phyloP scores from a whole-genome alignment of 1,139 yeast genomes.

The Waltiozyma sp. region DNA sequence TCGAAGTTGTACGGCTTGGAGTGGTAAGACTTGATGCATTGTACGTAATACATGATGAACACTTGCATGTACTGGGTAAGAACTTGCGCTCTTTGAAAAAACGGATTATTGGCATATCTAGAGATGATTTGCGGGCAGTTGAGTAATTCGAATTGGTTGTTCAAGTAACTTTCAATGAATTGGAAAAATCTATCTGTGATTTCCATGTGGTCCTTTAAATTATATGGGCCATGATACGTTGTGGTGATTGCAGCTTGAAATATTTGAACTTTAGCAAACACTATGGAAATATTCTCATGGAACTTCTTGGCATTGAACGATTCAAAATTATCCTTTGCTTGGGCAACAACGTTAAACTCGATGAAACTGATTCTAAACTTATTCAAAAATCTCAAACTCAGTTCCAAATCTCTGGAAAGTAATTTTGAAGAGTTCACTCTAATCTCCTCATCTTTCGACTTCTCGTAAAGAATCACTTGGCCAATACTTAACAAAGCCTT shows the following conservation, averaged over 20 bases:
- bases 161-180: constrained; percentile 12
- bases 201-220: constrained; percentile 14
- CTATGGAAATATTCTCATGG: constrained; percentile 12
- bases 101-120: constrained; percentile 5
- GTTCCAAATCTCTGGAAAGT: constrained; percentile 15
- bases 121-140: constrained; percentile 6
- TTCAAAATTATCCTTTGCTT: not conserved
- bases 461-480: constrained; percentile 11
- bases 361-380: constrained; percentile 12
- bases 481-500: constrained; percentile 15
- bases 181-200: constrained; percentile 14
- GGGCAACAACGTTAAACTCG: not conserved
- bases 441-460: constrained; percentile 6
- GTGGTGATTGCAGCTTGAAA: constrained; percentile 14
- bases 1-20: constrained; percentile 13
- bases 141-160: constrained; percentile 12
- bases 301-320: constrained; percentile 7
- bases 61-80: constrained; percentile 13
- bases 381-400: constrained; percentile 15
- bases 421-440: constrained; percentile 6
- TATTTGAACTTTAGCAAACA: constrained; percentile 17
- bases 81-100: constrained; percentile 12
- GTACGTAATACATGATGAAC: constrained; percentile 16
- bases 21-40: constrained; percentile 16
- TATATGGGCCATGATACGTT: constrained; percentile 13